These are phyloP conservation scores for Polysphondylium violaceum DNA, from an alignment of 78 protist species.

Conservation along the genomic window DNA sequence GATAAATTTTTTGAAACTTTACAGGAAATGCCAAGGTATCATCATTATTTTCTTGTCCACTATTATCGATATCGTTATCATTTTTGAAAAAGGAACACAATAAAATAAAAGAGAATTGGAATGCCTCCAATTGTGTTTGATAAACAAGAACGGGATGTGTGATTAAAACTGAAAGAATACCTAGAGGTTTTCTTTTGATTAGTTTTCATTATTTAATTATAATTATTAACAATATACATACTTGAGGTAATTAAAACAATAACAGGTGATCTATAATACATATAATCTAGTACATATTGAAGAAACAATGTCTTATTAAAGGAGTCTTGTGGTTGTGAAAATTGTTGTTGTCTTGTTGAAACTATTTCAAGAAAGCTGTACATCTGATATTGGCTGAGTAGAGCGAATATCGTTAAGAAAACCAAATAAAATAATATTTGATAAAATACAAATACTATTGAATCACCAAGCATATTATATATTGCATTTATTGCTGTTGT, in stretches of 20 bases:
- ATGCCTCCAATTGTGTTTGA: conserved; percentile 48
- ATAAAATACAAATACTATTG: conserved; percentile 9
- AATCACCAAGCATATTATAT: conserved; percentile 11
- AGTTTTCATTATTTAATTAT: not conserved
- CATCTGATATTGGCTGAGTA: not conserved
- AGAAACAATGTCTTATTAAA: not conserved
- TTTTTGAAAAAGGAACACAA: conserved; percentile 5
- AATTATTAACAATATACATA: not conserved
- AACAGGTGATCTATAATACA: conserved; percentile 46
- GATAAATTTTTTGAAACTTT: not conserved
- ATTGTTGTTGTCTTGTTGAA: not conserved
- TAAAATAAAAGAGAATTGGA: conserved; percentile 19
- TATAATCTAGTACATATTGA: conserved; percentile 3
- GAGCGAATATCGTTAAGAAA: not conserved
- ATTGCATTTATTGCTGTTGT: not conserved
- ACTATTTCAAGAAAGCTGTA: not conserved
- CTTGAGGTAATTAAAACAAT: conserved; percentile 34
- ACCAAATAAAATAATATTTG: not conserved
- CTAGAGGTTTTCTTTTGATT: not conserved
- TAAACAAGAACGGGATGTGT: conserved; percentile 13
- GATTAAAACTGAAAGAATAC: not conserved
- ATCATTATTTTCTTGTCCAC: not conserved
- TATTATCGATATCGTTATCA: conserved; percentile 2
- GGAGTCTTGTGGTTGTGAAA: not conserved
- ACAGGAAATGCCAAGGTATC: conserved; percentile 8